These are phyloP conservation scores for Crithidia mellificae DNA, from an alignment of 208 protist genomes.

Conservation along the genomic window DNA sequence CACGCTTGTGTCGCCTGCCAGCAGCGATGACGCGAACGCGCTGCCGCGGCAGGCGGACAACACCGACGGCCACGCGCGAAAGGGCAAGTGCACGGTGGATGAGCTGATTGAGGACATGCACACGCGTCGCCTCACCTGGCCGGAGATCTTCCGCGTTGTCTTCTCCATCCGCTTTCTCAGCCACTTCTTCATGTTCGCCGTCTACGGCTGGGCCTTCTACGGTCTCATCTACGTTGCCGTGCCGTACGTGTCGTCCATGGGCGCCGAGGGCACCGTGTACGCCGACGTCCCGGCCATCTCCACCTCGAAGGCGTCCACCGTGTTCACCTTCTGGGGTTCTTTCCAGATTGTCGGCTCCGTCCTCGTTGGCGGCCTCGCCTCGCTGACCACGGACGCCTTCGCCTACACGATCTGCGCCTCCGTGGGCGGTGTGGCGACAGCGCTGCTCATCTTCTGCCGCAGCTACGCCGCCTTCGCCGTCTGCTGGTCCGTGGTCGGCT, in stretches of 20 bases:
- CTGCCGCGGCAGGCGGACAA: not conserved
- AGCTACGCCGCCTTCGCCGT: constrained; percentile 68
- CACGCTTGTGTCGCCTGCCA: not conserved
- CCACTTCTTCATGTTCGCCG: constrained; percentile 80
- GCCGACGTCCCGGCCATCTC: constrained; percentile 44
- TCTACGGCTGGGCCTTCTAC: constrained; percentile 83
- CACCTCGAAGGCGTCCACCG: constrained; percentile 59
- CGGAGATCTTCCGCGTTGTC: constrained; percentile 54
- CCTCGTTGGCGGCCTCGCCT: constrained; percentile 56
- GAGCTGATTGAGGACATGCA: constrained; percentile 53
- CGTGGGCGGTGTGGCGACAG: constrained; percentile 46
- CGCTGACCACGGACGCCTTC: constrained; percentile 57
- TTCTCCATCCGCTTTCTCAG: constrained; percentile 57
- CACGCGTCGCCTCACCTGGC: constrained; percentile 43
- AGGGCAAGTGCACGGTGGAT: constrained; percentile 1
- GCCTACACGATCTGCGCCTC: constrained; percentile 57
- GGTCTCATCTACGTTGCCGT: constrained; percentile 75
- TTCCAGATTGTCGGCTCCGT: constrained; percentile 79
- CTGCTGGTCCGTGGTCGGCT: constrained; percentile 61
- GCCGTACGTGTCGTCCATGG: constrained; percentile 83
- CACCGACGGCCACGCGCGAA: not conserved
- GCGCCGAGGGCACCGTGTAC: constrained; percentile 66
- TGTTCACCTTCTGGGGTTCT: constrained; percentile 79
- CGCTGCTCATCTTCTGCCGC: constrained; percentile 63
- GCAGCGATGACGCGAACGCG: not conserved